Evolutionary conservation across 768 basidiomycete species (phyloP).

Genomic region (Favolaschia claudopus): DNA sequence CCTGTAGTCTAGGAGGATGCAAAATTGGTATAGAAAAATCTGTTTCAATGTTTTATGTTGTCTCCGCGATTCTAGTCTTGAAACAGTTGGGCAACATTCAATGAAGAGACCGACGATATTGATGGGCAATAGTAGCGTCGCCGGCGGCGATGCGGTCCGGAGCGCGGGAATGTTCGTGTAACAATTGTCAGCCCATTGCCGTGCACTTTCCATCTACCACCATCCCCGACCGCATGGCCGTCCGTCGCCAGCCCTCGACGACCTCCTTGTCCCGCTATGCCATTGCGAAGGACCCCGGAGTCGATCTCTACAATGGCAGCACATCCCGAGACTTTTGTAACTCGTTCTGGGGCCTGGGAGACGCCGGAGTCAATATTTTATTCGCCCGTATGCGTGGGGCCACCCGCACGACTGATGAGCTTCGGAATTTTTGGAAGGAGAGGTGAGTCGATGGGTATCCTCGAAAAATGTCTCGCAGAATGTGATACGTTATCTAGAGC

Average conservation of each 20-base stretch:
- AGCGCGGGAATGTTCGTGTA: neutral
- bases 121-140: too few relatives aligned
- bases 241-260: slow-evolving; percentile 25
- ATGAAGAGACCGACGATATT: too few relatives aligned
- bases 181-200: neutral
- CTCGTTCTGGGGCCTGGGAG: slow-evolving; percentile 91
- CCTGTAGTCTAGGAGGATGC: too few relatives aligned
- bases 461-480: neutral
- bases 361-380: slow-evolving; percentile 90
- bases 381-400: slow-evolving; percentile 91
- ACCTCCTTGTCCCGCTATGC: slow-evolving; percentile 29
- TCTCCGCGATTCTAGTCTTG: too few relatives aligned
- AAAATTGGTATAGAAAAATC: too few relatives aligned
- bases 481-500: slow-evolving; percentile 58
- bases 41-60: too few relatives aligned
- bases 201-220: neutral
- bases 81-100: too few relatives aligned
- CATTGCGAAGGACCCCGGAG: slow-evolving; percentile 28
- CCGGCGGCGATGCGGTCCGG: too few relatives aligned
- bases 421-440: slow-evolving; percentile 92
- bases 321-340: slow-evolving; percentile 89
- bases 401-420: slow-evolving; percentile 85
- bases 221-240: slow-evolving; percentile 18
- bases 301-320: slow-evolving; percentile 30
- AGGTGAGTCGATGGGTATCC: slow-evolving; percentile 59